Evolutionary conservation across 768 basidiomycete species (phyloP).

Genomic region (Xerocomus brunneocitrinus): DNA sequence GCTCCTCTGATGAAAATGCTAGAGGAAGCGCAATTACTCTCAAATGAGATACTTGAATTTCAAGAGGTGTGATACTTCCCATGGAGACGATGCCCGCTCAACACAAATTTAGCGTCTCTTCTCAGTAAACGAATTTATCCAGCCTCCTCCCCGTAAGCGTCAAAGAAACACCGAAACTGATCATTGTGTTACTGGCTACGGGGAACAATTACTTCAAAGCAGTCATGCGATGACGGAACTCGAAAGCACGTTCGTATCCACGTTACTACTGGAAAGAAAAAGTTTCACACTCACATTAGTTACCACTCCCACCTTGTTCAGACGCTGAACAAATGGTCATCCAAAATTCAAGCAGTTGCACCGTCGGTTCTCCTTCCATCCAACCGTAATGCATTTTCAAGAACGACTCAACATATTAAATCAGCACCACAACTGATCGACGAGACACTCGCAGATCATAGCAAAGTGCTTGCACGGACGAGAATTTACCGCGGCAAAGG

Average conservation of each 20-base stretch:
- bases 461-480: constrained; percentile 60
- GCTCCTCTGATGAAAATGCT: constrained; percentile 50
- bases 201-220: constrained; percentile 38
- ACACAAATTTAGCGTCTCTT: constrained; percentile 39
- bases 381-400: constrained; percentile 66
- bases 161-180: constrained; percentile 36
- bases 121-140: constrained; percentile 42
- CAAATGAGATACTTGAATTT: constrained; percentile 62
- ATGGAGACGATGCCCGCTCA: constrained; percentile 10
- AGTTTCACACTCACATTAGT: constrained; percentile 21
- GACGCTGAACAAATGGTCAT: constrained; percentile 90
- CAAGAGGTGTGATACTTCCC: constrained; percentile 50
- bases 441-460: constrained; percentile 58
- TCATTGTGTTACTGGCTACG: constrained; percentile 4
- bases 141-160: constrained; percentile 55
- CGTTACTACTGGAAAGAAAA: background rate
- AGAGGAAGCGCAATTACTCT: constrained; percentile 54
- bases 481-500: constrained; percentile 50
- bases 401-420: constrained; percentile 51
- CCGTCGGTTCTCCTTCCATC: constrained; percentile 69
- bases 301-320: constrained; percentile 71
- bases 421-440: constrained; percentile 74
- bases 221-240: constrained; percentile 40
- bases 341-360: constrained; percentile 91
- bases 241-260: constrained; percentile 47